Evolutionary conservation across 2,329 filamentous ascomycete species (phyloP).

Genomic region (Neonectria coccinea): DNA sequence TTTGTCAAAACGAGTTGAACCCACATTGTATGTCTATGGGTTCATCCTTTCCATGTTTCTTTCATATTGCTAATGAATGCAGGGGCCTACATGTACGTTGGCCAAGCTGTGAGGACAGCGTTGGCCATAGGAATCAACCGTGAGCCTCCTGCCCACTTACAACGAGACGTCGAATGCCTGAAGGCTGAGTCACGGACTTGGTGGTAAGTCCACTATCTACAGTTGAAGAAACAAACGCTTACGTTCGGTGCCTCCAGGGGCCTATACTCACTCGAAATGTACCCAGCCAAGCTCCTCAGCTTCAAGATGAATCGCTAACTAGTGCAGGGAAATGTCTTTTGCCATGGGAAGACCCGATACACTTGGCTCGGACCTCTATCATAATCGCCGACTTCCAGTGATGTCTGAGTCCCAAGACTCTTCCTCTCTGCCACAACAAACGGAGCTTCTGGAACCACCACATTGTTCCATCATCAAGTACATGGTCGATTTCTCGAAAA

Average conservation of each 20-base stretch:
- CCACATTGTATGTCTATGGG: conserved; percentile 53
- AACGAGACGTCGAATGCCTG: conserved; percentile 49
- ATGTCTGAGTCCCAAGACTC: conserved; percentile 21
- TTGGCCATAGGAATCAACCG: conserved; percentile 62
- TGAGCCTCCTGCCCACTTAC: conserved; percentile 46
- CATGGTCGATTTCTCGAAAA: conserved; percentile 26
- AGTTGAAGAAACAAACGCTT: not conserved
- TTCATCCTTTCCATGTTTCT: too few relatives aligned
- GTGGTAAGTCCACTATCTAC: conserved; percentile 51
- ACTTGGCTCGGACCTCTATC: conserved; percentile 60
- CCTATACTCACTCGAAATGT: conserved; percentile 59
- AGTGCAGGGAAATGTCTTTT: conserved; percentile 58
- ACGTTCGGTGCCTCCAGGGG: conserved; percentile 47
- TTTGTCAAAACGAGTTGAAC: conserved; percentile 63
- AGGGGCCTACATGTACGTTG: conserved; percentile 61
- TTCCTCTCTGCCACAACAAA: not conserved
- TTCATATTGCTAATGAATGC: not conserved
- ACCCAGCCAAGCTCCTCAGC: not conserved
- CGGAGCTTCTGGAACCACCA: conserved; percentile 17
- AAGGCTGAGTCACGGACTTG: conserved; percentile 57
- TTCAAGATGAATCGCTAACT: conserved; percentile 1
- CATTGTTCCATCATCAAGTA: conserved; percentile 25
- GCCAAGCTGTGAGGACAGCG: conserved; percentile 59
- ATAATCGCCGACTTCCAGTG: conserved; percentile 54
- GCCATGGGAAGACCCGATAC: conserved; percentile 61